Conservation (phyloP, 257 asterid species). For the Solanum tacnaense region DNA sequence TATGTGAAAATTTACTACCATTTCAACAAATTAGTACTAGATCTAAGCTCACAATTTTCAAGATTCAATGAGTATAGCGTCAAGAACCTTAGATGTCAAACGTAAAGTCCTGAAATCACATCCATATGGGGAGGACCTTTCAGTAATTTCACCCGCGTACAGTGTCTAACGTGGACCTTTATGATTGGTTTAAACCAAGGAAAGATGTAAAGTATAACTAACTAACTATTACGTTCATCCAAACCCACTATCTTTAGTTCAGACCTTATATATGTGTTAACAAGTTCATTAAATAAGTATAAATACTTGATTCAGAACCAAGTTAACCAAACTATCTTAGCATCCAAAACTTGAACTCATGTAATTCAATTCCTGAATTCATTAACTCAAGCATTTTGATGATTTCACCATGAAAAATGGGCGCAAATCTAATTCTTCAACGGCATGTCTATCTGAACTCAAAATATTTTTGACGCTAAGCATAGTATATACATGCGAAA, state of each 20-base stretch:
- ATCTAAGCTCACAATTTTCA: neutral
- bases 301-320: too few relatives aligned
- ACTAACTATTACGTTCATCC: too few relatives aligned
- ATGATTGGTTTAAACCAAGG: too few relatives aligned
- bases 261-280: neutral
- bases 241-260: neutral
- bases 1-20: neutral
- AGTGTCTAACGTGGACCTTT: neutral
- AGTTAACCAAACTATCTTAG: too few relatives aligned
- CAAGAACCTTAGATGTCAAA: neutral
- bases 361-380: neutral
- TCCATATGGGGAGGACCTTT: neutral
- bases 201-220: too few relatives aligned
- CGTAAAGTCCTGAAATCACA: neutral
- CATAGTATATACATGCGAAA: neutral
- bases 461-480: neutral
- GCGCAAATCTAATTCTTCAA: neutral
- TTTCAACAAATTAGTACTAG: neutral
- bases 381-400: neutral
- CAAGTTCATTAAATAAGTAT: too few relatives aligned
- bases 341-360: neutral
- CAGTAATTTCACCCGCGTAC: neutral
- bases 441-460: neutral
- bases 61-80: neutral
- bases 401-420: neutral